Base-by-base conservation (phyloP, 176 grass and related monocot species). In the Oropetium thomaeum region DNA sequence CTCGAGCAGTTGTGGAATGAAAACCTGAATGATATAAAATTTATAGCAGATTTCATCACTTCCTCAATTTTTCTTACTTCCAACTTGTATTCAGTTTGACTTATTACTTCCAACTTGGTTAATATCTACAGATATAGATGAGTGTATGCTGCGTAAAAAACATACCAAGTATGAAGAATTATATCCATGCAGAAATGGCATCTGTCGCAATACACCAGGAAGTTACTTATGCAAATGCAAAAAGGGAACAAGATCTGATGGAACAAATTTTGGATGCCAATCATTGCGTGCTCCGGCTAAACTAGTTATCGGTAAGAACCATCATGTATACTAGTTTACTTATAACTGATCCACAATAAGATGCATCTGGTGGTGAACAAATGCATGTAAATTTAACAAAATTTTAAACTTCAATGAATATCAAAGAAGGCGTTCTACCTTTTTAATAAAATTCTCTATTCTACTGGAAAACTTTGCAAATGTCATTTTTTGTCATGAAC, bases 181-280 rank as follows among this genome's bases (percentile, higher is more conserved):
- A 13, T 84, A 84, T 70, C 81, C 73, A 32, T 77, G 73, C 15
- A 31, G 12, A 70, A 70, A 70, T 32, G 81, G 65, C 13, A 3
- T 17, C 5, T 84, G 81, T 16, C 74, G 1, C 2, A 89, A 89
- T 15, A 82, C 0, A 69, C 65, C 16, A 6, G 87, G 82, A 32
- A 11, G 30, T 0, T 85, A 85, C 23, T 12, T 5, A 5, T 85
- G 87, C 78, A 74, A 51, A 37, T 89, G 87, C 34, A 44, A 42
- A 19, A 26, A 9, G 52, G 87, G 82, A 55, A 89, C 10, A 58
- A 39, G 6, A 61, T 58, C 72, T n/a, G 42, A 89, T 55, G 48
- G 78, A 1, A 73, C 12, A 49, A 62, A 45, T 76, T 71, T 10
- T 47, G 62, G 70, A 58, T 85, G 76, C 35, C 51, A 9, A 26